A percentile compares a stretch with the other conserved stretches of the same genome.
Conservation (phyloP, 2,329 filamentous ascomycete species). For the Intubia oerlemansii region DNA sequence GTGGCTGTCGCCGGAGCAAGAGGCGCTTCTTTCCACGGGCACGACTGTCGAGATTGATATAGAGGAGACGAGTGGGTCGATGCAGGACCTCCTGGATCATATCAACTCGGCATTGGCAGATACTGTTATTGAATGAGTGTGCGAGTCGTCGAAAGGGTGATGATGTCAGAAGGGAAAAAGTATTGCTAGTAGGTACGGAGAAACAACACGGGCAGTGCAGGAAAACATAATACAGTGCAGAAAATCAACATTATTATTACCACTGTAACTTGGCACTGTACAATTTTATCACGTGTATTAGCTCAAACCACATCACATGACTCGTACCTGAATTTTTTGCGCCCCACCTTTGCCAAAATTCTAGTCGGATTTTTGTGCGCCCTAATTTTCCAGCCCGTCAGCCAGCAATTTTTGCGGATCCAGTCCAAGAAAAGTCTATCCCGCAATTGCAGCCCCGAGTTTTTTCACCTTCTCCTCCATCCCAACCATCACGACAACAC, state of each 20-base stretch:
- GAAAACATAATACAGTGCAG: no score
- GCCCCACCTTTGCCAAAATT: slow-evolving; percentile 5
- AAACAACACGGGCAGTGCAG: no score
- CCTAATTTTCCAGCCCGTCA: slow-evolving; percentile 7
- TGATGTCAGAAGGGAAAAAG: no score
- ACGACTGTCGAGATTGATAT: neutral
- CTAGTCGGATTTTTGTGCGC: slow-evolving; percentile 7
- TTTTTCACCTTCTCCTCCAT: slow-evolving; percentile 2
- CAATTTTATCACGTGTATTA: no score
- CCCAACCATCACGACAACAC: slow-evolving; percentile 7
- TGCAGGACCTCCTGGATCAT: neutral
- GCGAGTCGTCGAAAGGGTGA: no score
- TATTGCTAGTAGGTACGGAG: no score
- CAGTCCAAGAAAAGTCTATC: slow-evolving; percentile 4
- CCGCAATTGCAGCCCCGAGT: slow-evolving; percentile 1
- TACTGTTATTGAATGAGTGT: no score
- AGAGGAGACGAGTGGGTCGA: neutral
- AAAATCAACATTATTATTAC: no score
- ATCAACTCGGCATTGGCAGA: no score
- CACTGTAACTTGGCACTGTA: no score
- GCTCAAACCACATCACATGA: slow-evolving; percentile 2
- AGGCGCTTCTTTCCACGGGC: no score
- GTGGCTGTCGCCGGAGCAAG: no score
- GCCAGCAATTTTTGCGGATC: slow-evolving; percentile 4
- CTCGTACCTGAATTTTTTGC: slow-evolving; percentile 1